Conservation (phyloP, 345 rosid genomes). For the Acer yangbiense region DNA sequence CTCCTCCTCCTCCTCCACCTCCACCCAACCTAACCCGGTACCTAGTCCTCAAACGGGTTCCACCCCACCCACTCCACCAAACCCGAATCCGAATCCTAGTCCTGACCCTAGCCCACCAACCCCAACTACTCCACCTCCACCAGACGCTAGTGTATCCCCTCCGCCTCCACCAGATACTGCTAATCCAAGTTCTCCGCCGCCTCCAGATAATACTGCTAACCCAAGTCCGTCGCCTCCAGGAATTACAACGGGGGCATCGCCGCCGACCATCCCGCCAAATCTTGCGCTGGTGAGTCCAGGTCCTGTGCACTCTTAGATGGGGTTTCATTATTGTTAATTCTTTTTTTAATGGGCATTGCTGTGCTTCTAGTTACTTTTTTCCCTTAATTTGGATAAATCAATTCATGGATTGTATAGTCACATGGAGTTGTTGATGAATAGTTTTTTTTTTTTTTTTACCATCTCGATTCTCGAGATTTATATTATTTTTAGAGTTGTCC, state of each 20-base stretch:
- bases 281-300: slow-evolving; percentile 54
- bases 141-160: slow-evolving; percentile 26
- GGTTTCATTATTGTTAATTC: slow-evolving; percentile 3
- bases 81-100: slow-evolving; percentile 39
- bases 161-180: slow-evolving; percentile 33
- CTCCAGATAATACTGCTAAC: slow-evolving; percentile 36
- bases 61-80: slow-evolving; percentile 26
- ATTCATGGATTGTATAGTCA: slow-evolving; percentile 11
- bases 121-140: slow-evolving; percentile 29
- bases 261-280: slow-evolving; percentile 65
- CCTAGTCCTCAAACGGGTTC: slow-evolving; percentile 34
- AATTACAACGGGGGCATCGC: slow-evolving; percentile 32
- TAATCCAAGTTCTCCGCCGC: slow-evolving; percentile 26
- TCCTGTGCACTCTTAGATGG: slow-evolving; percentile 55
- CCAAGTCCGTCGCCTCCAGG: slow-evolving; percentile 4
- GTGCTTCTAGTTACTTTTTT: not conserved
- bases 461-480: slow-evolving; percentile 3
- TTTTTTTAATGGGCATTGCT: slow-evolving; percentile 20
- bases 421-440: not conserved
- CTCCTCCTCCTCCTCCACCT: slow-evolving; percentile 21
- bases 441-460: not conserved
- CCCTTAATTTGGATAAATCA: not conserved
- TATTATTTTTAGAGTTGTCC: slow-evolving; percentile 10
- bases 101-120: slow-evolving; percentile 33
- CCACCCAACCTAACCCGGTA: slow-evolving; percentile 32